A percentile compares a stretch with the other conserved stretches of the same genome.
phyloP scores from a whole-genome alignment of 2,329 filamentous ascomycete genomes.

The Aspergillus sp. region DNA sequence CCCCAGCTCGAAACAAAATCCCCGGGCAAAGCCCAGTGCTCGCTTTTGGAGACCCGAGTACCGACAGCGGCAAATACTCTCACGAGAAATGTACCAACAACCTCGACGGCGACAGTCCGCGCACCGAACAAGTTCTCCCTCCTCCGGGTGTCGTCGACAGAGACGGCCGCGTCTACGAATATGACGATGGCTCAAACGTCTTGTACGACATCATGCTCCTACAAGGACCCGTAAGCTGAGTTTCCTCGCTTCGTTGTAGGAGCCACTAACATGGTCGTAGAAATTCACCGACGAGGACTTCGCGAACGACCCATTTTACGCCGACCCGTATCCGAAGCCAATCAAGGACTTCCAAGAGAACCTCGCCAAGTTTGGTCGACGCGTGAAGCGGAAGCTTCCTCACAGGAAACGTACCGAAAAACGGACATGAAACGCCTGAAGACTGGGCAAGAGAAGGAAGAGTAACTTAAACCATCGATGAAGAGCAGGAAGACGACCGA shows the following conservation, averaged over 20 bases:
- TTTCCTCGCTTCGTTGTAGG: neutral
- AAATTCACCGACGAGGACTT: constrained; percentile 34
- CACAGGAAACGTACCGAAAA: neutral
- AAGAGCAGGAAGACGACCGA: neutral
- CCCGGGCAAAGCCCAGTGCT: constrained; percentile 60
- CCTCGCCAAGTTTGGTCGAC: neutral
- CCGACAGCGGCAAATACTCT: constrained; percentile 65
- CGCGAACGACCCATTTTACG: constrained; percentile 32
- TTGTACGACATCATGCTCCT: constrained; percentile 74
- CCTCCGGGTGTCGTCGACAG: constrained; percentile 62
- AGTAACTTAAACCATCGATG: neutral
- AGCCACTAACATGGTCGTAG: constrained; percentile 14
- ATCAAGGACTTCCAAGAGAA: constrained; percentile 8
- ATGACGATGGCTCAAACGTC: constrained; percentile 78
- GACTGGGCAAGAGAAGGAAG: neutral
- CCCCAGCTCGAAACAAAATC: constrained; percentile 61
- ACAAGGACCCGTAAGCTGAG: constrained; percentile 55
- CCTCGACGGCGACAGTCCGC: constrained; percentile 61
- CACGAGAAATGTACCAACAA: constrained; percentile 66
- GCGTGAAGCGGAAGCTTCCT: neutral
- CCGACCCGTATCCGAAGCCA: constrained; percentile 18
- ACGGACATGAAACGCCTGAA: neutral
- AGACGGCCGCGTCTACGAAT: constrained; percentile 61
- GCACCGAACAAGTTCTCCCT: constrained; percentile 71
- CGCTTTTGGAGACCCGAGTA: constrained; percentile 63